Evolutionary conservation across 2,329 filamentous ascomycete species (phyloP), one percentile per base, ranked within the genome.

Genomic region (Aspergillus cejpii): DNA sequence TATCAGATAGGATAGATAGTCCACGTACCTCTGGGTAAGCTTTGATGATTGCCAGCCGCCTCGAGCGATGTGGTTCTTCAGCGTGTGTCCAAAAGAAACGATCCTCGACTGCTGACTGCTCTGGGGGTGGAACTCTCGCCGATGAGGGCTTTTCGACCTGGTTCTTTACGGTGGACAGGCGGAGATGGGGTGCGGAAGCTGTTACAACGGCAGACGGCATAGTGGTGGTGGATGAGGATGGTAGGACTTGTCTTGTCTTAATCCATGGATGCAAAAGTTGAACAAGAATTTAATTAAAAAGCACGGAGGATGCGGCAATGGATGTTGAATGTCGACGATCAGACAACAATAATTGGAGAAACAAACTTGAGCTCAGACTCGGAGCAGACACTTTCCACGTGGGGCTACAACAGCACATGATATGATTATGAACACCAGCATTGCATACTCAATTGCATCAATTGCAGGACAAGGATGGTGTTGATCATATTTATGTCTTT

Each of bases 11-110:
- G 23, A 28, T 52, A n/a, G 26, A 45, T 15, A 41, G 14, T 10
- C 21, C 27, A 49, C 64, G 15, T 72, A 91, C 89, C 78, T 98
- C 91, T 37, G 92, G 92, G 65, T 98, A 91, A 44, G 91, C 90
- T 74, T 96, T 97, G 71, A 98, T 97, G 60, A 98, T 98, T 50
- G 89, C 88, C 58, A 91, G 80, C 45, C 92, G 80, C 57, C 92
- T 78, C 24, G 91, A 92, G 56, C 89, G 81, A 70, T 98, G 92
- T 50, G 92, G 92, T 71, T 98, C 92, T 68, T 98, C 92, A 7
- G 92, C 96, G 65, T 98, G 97, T 31, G 92, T 95, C 92, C 94
- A 97, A 73, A 94, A 95, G 76, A 97, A 97, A 66, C 83, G 77
- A 51, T 82, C 71, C 12, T 71, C 69, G 6, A 65, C 60, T 3